Evolutionary conservation across 2,329 filamentous ascomycete species (phyloP), one percentile per base, ranked within the genome.

Genomic region (Fusarium sp.): DNA sequence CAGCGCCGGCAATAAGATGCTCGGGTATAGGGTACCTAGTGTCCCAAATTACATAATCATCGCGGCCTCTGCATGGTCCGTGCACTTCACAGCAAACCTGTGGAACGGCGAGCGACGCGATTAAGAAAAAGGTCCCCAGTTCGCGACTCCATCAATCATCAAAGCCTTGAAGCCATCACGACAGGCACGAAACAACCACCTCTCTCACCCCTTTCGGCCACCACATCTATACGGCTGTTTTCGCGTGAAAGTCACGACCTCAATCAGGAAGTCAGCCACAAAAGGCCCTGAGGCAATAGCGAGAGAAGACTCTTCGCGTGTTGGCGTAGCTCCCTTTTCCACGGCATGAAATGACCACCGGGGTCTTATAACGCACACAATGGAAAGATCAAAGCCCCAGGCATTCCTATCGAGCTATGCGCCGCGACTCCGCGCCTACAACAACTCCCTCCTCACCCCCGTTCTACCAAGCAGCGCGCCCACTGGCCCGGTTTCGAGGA

Each of bases 361-460:
- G 67, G 70, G 66, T 66, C 59, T 56, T 58, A 56, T 63, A 55
- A 58, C 58, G 49, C 55, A 61, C 71, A 80, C 71, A 65, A 88
- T 88, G 86, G 84, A 85, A 74, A 82, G 81, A 78, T 79, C 79
- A 71, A 82, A 83, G 74, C 93, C 94, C 49, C 93, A 97, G 83
- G 93, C 94, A 44, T 96, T 97, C 77, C 90, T 96, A 74, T 95
- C 93, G 59, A 94, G 91, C 78, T 98, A 97, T 82, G 93, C 95
- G 81, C 93, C 95, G 69, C 92, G 95, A 77, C 83, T 98, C 77
- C 93, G 95, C 78, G 89, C 90, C 70, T 98, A 97, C 83, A 93
- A 91, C 79, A 98, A 98, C 83, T 93, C 95, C 39, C 89, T 98
- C 58, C 88, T 98, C 66, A 93, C 93, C 25, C 94, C 95, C 37